phyloP scores from a whole-genome alignment of 306 rosid genomes.

The Prunus padus region DNA sequence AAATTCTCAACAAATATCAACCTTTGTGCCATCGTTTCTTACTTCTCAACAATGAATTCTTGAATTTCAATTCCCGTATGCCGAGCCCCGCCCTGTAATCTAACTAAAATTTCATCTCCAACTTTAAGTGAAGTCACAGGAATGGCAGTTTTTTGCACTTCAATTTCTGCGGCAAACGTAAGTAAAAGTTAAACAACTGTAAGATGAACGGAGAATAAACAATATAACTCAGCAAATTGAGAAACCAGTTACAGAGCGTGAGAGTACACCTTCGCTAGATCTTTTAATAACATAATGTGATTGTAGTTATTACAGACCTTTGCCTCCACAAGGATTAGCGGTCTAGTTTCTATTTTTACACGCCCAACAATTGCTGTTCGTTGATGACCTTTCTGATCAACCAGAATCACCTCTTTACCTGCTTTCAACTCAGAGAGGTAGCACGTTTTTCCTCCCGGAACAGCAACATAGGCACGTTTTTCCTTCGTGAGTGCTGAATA shows the following conservation, averaged over 20 bases:
- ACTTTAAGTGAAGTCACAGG: conserved; percentile 76
- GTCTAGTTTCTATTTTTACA: conserved; percentile 84
- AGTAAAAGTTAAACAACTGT: conserved; percentile 7
- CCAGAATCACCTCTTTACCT: conserved; percentile 82
- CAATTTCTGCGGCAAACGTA: conserved; percentile 40
- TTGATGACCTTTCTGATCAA: conserved; percentile 72
- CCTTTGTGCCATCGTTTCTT: conserved; percentile 20
- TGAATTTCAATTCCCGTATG: conserved; percentile 92
- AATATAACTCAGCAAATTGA: not conserved
- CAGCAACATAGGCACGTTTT: conserved; percentile 79
- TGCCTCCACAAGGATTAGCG: conserved; percentile 81
- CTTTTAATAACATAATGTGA: not conserved
- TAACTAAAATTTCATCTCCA: conserved; percentile 70
- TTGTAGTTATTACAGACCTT: conserved; percentile 42
- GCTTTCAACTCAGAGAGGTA: conserved; percentile 82
- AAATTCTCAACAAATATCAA: conserved; percentile 24
- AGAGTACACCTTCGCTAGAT: conserved; percentile 41
- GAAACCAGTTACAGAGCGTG: not conserved
- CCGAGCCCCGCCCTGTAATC: conserved; percentile 88
- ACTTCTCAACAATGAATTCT: conserved; percentile 91
- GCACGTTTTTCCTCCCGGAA: conserved; percentile 83
- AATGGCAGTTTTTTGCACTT: conserved; percentile 36
- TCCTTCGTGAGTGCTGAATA: no score
- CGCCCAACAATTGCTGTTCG: conserved; percentile 78
- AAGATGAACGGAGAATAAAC: conserved; percentile 10